phyloP scores from a whole-genome alignment of 768 basidiomycete species.

The Rhodotorula paludigena region DNA sequence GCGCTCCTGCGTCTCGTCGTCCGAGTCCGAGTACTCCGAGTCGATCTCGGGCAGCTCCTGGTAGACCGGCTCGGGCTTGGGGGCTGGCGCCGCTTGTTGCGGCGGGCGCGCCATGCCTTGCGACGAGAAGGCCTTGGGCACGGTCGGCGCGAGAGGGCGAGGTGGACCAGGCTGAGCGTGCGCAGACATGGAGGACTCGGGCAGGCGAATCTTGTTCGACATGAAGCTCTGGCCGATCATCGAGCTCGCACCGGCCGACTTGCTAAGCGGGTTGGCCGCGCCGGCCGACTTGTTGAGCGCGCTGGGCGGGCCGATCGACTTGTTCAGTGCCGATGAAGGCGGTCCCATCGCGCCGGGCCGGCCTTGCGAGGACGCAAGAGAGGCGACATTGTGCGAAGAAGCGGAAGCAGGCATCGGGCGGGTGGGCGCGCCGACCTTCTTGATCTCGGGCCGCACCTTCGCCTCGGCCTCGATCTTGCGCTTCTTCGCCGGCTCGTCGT shows the following conservation, averaged over 20 bases:
- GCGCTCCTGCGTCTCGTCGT: constrained; percentile 72
- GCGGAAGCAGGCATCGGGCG: constrained; percentile 13
- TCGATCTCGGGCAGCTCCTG: constrained; percentile 90
- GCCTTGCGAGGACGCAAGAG: constrained; percentile 20
- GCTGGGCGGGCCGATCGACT: constrained; percentile 8
- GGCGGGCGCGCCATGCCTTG: background rate
- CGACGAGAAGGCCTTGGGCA: constrained; percentile 18
- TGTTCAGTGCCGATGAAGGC: constrained; percentile 41
- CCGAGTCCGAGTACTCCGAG: constrained; percentile 95
- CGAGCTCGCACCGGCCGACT: constrained; percentile 59
- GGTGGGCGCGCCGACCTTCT: constrained; percentile 55
- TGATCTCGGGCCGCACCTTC: constrained; percentile 59
- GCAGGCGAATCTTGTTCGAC: constrained; percentile 24
- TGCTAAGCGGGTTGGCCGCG: constrained; percentile 10
- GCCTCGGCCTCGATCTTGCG: constrained; percentile 58
- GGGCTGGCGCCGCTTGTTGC: background rate
- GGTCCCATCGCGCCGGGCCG: constrained; percentile 47
- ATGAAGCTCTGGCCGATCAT: constrained; percentile 50
- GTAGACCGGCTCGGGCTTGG: constrained; percentile 17
- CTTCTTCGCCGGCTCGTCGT: constrained; percentile 69
- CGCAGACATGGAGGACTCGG: constrained; percentile 40
- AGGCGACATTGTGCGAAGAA: constrained; percentile 12
- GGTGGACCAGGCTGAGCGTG: constrained; percentile 48
- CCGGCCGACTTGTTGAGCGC: constrained; percentile 20
- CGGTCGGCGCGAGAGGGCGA: constrained; percentile 56